Percentiles rank a stretch among this genome's conserved stretches.
These are phyloP conservation scores for Spongospora subterranea DNA, from an alignment of 208 protist species.

Conservation along the genomic window DNA sequence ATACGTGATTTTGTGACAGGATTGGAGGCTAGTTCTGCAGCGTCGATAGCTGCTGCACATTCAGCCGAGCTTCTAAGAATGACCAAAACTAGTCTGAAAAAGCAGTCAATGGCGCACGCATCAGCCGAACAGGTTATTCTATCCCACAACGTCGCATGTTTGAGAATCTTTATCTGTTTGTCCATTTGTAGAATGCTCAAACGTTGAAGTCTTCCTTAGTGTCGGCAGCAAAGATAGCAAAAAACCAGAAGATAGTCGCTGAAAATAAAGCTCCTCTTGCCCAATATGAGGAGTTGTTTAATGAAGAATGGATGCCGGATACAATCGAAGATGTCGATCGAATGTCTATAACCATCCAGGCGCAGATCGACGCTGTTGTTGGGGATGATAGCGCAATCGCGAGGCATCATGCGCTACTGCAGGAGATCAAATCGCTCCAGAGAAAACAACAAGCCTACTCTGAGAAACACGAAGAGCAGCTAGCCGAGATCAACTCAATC, in stretches of 20 bases:
- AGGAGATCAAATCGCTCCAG: background rate
- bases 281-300: slow-evolving; percentile 18
- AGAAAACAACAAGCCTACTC: background rate
- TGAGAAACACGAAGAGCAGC: slow-evolving; percentile 1
- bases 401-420: background rate
- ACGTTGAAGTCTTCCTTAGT: background rate
- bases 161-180: slow-evolving; percentile 10
- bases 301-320: background rate
- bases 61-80: background rate
- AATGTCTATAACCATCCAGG: background rate
- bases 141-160: background rate
- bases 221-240: background rate
- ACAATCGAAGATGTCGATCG: background rate
- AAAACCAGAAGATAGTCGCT: background rate
- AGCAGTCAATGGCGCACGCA: background rate
- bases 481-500: slow-evolving; percentile 10
- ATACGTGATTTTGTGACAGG: background rate
- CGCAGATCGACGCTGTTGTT: slow-evolving; percentile 38
- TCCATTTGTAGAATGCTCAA: background rate
- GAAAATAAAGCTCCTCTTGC: slow-evolving; percentile 14
- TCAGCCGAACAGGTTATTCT: background rate
- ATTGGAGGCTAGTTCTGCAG: background rate
- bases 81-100: background rate
- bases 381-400: background rate
- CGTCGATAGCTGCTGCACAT: background rate